Base-by-base conservation (phyloP, 1,139 yeast genomes). In the Pneumocystis oryctolagi region DNA sequence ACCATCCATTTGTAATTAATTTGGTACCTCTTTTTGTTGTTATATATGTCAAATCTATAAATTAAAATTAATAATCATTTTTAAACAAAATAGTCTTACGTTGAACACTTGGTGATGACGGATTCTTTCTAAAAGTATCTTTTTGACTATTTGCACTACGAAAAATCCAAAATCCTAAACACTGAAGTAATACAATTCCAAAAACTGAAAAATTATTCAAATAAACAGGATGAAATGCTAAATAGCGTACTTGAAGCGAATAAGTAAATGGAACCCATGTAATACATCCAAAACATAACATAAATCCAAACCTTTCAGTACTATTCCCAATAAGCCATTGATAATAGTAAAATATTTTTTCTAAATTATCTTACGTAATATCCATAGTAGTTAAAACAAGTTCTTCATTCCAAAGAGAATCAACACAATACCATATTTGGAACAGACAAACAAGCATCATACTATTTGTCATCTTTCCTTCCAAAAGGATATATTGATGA, bases 271-370 rank as follows among this genome's bases (percentile, higher is more conserved):
- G 98, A n/a, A 92, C 89, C 78, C 94, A 81, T 0, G 95, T 84
- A 70, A 92, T 79, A 72, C 92, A 98, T 40, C 98, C 98, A 76
- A 90, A 90, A 8, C 90, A 82, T 62, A 92, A 78, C 98, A 92
- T 92, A 75, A 84, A 89, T 0, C 98, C 98, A 73, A 92, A 89
- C 0, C 98, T 98, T 75, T 92, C 98, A 25, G 96, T 88, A 16
- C 59, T 57, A 25, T 47, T 47, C 6, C 5, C 25, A 14, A 30
- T 57, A 20, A 57, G 28, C 5, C 14, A 35, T 4, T 28, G 16
- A 20, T 4, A 30, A 57, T 35, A 57, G 8, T 3, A 30, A 20
- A 57, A 6, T n/a, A n/a, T 39, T n/a, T n/a, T n/a, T 42, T n/a
- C 25, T 4, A 5, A 20, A 47, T 12, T 20, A 57, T 35, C 28